Percentiles rank a stretch among this genome's conserved stretches.
phyloP scores from a whole-genome alignment of 225 moss, liverwort and hornwort genomes.

The Takakia lepidozioides region DNA sequence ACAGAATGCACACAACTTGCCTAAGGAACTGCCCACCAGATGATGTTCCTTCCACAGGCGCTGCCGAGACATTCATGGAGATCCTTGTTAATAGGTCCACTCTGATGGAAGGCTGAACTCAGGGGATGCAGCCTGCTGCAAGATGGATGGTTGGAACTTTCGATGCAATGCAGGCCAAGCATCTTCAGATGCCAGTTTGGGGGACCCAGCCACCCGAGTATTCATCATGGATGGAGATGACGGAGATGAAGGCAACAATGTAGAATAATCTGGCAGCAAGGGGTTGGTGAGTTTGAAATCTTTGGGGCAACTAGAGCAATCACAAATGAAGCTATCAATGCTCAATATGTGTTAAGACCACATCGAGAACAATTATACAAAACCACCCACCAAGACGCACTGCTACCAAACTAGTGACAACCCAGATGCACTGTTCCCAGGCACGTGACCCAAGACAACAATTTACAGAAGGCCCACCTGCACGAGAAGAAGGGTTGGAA shows the following conservation, averaged over 20 bases:
- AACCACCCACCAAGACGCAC: no score
- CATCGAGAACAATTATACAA: no score
- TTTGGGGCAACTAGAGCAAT: no score
- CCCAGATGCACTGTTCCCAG: no score
- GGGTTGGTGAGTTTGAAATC: no score
- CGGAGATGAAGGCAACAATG: not conserved
- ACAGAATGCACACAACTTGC: no score
- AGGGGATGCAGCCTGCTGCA: conserved; percentile 22
- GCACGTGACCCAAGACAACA: not conserved
- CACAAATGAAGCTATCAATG: no score
- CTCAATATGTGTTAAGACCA: no score
- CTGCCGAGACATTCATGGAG: no score
- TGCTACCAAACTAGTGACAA: no score
- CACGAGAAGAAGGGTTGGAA: conserved; percentile 16
- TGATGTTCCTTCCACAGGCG: no score
- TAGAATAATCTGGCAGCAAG: conserved; percentile 1
- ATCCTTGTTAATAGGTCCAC: conserved; percentile 53
- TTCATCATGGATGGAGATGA: not conserved
- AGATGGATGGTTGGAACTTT: conserved; percentile 18
- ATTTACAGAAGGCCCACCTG: not conserved
- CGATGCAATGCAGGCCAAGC: conserved; percentile 29
- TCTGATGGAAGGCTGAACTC: conserved; percentile 72
- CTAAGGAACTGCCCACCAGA: no score
- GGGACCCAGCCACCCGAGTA: conserved; percentile 1
- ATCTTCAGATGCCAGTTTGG: conserved; percentile 14